These are phyloP conservation scores for Trichoderma koningiopsis DNA, from an alignment of 2,329 filamentous ascomycete species.

Conservation along the genomic window DNA sequence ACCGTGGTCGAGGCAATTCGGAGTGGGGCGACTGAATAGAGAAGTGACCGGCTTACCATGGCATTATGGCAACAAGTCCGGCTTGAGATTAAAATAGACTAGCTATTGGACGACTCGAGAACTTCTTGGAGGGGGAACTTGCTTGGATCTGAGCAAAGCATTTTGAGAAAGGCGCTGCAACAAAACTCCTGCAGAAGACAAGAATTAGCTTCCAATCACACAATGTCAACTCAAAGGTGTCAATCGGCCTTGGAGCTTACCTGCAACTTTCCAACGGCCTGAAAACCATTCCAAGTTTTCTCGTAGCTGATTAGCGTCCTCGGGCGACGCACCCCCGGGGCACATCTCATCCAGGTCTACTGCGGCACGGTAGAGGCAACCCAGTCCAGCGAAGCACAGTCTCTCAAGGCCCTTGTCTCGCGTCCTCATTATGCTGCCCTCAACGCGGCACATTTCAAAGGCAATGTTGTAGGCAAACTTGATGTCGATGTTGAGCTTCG, in stretches of 20 bases:
- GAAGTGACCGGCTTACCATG: not conserved
- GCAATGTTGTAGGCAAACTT: constrained; percentile 17
- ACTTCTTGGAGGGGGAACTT: not conserved
- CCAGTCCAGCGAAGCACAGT: constrained; percentile 4
- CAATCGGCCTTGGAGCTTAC: not conserved
- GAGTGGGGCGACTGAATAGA: not conserved
- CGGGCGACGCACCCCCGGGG: not conserved
- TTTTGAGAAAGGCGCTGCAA: not conserved
- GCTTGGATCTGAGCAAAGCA: not conserved
- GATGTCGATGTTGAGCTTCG: constrained; percentile 14
- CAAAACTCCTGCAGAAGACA: not conserved
- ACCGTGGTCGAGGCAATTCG: not conserved
- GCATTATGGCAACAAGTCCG: not conserved
- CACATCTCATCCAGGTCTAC: constrained; percentile 8
- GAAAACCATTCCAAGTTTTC: constrained; percentile 14
- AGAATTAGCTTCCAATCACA: not conserved
- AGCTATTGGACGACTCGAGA: not conserved
- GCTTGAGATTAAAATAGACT: not conserved
- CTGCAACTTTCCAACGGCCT: not conserved
- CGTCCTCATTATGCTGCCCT: not conserved
- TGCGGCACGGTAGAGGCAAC: constrained; percentile 18
- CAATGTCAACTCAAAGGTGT: not conserved
- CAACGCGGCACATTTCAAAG: constrained; percentile 20
- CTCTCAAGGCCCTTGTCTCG: not conserved
- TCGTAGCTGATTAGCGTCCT: constrained; percentile 1